phyloP scores from a whole-genome alignment of 257 asterid species.

The Avicennia marina region DNA sequence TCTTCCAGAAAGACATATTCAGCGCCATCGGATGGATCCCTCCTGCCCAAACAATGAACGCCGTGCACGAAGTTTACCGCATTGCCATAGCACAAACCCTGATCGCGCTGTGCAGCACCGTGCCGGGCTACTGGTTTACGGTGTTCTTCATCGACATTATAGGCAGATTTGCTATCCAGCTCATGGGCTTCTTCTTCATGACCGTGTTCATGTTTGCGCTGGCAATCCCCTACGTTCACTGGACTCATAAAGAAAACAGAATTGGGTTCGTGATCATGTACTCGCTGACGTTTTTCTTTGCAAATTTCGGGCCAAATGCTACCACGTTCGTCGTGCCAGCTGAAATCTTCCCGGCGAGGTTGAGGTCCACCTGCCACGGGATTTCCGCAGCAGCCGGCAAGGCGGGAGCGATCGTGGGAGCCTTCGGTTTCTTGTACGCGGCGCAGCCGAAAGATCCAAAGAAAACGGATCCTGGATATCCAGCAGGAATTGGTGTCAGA shows the following conservation, averaged over 20 bases:
- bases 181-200: constrained; percentile 53
- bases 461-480: constrained; percentile 29
- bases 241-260: constrained; percentile 25
- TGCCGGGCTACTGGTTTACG: constrained; percentile 53
- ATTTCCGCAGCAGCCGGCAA: constrained; percentile 44
- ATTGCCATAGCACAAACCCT: constrained; percentile 41
- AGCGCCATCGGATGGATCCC: constrained; percentile 39
- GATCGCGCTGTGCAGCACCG: constrained; percentile 42
- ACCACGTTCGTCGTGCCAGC: constrained; percentile 47
- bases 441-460: constrained; percentile 16
- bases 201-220: constrained; percentile 47
- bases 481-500: constrained; percentile 32
- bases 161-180: constrained; percentile 36
- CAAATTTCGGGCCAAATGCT: constrained; percentile 43
- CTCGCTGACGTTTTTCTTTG: constrained; percentile 39
- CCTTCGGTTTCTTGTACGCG: constrained; percentile 36
- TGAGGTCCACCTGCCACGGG: constrained; percentile 45
- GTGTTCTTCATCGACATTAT: constrained; percentile 35
- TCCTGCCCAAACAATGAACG: constrained; percentile 28
- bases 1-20: constrained; percentile 42
- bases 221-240: constrained; percentile 40
- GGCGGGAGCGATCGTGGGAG: constrained; percentile 40
- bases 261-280: constrained; percentile 40
- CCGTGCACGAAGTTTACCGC: constrained; percentile 29
- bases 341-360: constrained; percentile 39